Percentiles rank a stretch among this genome's conserved stretches.
phyloP scores from a whole-genome alignment of 805 yeast species.

The Candida tibetensis region DNA sequence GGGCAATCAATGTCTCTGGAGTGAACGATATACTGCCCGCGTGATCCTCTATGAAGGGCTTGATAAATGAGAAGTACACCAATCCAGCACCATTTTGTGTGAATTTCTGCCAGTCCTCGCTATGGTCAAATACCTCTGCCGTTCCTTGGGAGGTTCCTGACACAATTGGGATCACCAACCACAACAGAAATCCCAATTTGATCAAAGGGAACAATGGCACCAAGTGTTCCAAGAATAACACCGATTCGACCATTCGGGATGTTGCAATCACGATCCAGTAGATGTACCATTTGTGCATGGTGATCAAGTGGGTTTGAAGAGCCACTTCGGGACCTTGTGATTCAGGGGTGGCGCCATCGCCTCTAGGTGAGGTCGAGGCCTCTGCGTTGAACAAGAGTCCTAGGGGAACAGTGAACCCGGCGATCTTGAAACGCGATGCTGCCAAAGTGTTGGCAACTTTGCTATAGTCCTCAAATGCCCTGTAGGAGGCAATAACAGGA shows the following conservation, averaged over 20 bases:
- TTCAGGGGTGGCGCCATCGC: constrained; percentile 7
- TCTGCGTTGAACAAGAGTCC: constrained; percentile 5
- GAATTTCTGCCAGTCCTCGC: constrained; percentile 26
- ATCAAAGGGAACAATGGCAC: constrained; percentile 56
- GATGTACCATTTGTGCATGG: constrained; percentile 41
- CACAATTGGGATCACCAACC: constrained; percentile 56
- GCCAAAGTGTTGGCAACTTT: constrained; percentile 26
- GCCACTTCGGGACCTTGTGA: constrained; percentile 8
- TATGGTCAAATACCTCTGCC: constrained; percentile 7
- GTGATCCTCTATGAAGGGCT: constrained; percentile 27
- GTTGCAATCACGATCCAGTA: constrained; percentile 66
- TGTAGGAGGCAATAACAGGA: constrained; percentile 61
- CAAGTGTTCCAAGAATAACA: constrained; percentile 43
- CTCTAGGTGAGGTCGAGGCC: not conserved
- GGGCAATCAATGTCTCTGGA: constrained; percentile 1
- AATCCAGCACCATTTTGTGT: constrained; percentile 32
- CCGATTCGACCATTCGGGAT: constrained; percentile 36
- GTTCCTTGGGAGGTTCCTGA: constrained; percentile 9
- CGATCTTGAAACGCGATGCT: constrained; percentile 31
- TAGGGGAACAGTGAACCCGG: constrained; percentile 39
- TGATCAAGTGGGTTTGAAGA: constrained; percentile 23
- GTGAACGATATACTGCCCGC: not conserved
- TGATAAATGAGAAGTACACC: constrained; percentile 23
- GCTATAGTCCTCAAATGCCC: constrained; percentile 48
- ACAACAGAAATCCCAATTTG: constrained; percentile 47